Conservation (phyloP, 306 rosid genomes). For the apple (Malus domestica) region ASM211411v1 NC_041789.1:22717501-22718000, state of each 20-base stretch:
- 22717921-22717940: not conserved
- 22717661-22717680: conserved; percentile 11
- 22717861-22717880: not conserved
- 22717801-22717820: not conserved
- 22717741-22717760: not conserved
- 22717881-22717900: not conserved
- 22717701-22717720: not conserved
- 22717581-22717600: no score
- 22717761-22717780: not conserved
- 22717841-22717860: not conserved
- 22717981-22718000: not conserved
- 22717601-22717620: not conserved
- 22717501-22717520: no score
- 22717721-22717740: not conserved
- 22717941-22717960: not conserved
- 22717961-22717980: conserved; percentile 3
- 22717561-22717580: no score
- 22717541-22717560: no score
- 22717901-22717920: conserved; percentile 21
- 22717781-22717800: not conserved
- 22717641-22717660: not conserved
- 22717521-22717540: no score
- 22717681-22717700: not conserved
- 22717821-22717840: not conserved
- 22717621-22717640: no score